phyloP scores from a whole-genome alignment of 768 basidiomycete genomes.

The Psilocybe cubensis region DNA sequence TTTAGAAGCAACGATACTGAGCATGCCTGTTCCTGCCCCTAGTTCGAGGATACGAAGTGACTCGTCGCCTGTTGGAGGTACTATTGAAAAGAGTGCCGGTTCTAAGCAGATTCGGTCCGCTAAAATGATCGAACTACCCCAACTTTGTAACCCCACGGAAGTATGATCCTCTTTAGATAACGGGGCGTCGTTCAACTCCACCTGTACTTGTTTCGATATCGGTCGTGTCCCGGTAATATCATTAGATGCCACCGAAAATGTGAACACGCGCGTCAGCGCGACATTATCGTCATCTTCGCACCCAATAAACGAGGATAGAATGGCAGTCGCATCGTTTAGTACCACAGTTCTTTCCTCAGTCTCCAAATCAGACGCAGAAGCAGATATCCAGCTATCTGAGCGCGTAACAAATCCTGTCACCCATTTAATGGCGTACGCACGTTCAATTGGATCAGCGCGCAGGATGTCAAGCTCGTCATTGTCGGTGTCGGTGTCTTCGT shows the following conservation, averaged over 20 bases:
- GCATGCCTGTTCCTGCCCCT: constrained; percentile 84
- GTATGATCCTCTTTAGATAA: constrained; percentile 70
- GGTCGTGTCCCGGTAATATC: not conserved
- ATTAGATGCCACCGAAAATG: constrained; percentile 37
- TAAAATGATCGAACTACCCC: constrained; percentile 79
- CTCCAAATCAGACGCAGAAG: constrained; percentile 34
- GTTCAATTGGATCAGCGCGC: constrained; percentile 68
- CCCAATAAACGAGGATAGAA: constrained; percentile 57
- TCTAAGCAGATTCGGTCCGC: constrained; percentile 65
- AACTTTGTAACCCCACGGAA: constrained; percentile 82
- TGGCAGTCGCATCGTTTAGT: constrained; percentile 59
- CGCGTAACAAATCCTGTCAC: constrained; percentile 69
- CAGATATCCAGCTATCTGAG: constrained; percentile 53
- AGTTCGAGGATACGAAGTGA: constrained; percentile 67
- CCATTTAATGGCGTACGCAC: constrained; percentile 73
- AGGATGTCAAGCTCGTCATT: constrained; percentile 46
- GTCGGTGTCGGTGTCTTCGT: constrained; percentile 29
- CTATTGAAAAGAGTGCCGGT: constrained; percentile 33
- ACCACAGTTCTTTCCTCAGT: constrained; percentile 40
- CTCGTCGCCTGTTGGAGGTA: not conserved
- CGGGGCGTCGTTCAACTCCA: constrained; percentile 74
- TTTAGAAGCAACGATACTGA: constrained; percentile 70
- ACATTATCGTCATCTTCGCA: constrained; percentile 44
- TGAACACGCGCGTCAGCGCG: constrained; percentile 55
- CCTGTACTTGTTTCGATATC: constrained; percentile 30